Evolutionary conservation across 208 protist species (phyloP).

Genomic region (Leishmania mexicana): DNA sequence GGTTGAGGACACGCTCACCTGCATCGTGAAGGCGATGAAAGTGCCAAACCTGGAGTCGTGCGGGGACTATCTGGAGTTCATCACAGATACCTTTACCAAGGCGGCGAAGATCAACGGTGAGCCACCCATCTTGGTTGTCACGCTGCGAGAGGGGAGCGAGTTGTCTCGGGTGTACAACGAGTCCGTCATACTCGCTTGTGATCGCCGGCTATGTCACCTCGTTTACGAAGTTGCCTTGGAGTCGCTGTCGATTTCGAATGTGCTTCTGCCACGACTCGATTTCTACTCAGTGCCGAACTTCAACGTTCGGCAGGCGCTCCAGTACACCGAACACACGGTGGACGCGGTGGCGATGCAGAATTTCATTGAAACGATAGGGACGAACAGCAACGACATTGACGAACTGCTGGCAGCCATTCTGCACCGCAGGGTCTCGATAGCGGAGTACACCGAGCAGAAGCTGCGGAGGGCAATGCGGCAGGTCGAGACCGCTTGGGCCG

Average conservation of each 20-base stretch:
- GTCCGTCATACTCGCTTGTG: slow-evolving; percentile 66
- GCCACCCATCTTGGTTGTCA: slow-evolving; percentile 75
- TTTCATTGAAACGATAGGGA: slow-evolving; percentile 80
- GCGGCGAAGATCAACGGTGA: slow-evolving; percentile 72
- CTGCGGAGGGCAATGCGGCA: slow-evolving; percentile 82
- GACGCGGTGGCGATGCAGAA: slow-evolving; percentile 66
- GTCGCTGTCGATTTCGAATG: slow-evolving; percentile 54
- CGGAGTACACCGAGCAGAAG: slow-evolving; percentile 67
- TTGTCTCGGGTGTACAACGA: slow-evolving; percentile 83
- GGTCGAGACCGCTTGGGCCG: slow-evolving; percentile 40
- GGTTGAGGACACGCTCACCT: slow-evolving; percentile 71
- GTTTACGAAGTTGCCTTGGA: slow-evolving; percentile 81
- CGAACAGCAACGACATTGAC: slow-evolving; percentile 81
- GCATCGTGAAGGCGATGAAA: slow-evolving; percentile 63
- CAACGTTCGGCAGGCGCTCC: slow-evolving; percentile 56
- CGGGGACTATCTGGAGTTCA: slow-evolving; percentile 81
- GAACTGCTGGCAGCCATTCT: slow-evolving; percentile 75
- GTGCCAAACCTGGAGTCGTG: slow-evolving; percentile 86
- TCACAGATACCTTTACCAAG: slow-evolving; percentile 69
- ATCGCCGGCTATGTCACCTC: slow-evolving; percentile 75
- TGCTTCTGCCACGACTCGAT: slow-evolving; percentile 71
- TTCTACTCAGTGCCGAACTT: slow-evolving; percentile 84
- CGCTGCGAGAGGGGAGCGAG: slow-evolving; percentile 72
- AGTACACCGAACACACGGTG: slow-evolving; percentile 78
- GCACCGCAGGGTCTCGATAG: slow-evolving; percentile 50